Evolutionary conservation across 192 early-diverging fungal genomes (phyloP), one percentile per base, ranked within the genome.

Genomic region (Umbelopsis sp.): DNA sequence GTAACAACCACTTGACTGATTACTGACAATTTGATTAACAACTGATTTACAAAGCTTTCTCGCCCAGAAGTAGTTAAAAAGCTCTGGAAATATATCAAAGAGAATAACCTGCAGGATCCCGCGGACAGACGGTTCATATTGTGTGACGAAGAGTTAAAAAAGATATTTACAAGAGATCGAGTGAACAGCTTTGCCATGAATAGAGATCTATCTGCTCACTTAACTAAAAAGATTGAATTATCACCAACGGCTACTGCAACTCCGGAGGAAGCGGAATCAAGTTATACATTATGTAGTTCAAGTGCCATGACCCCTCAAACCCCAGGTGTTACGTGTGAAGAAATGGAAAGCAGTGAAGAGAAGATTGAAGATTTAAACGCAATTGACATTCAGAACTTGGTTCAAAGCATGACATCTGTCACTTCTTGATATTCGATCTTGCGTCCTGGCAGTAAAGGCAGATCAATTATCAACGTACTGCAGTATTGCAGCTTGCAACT

Each of bases 111-210:
- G 20, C 87, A 89, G 46, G 80, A 84, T 68, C 80, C 84, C n/a
- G 61, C 53, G 47, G 86, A 88, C 66, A 81, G 81, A 47, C 78
- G 87, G 25, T 74, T 50, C 30, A 85, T 89, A 64, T 55, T 83
- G 21, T 85, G 85, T 58, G 88, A 89, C 49, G 73, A 69, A 7
- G 81, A 81, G 37, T 41, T 89, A 35, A 83, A 77, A 64, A 37
- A 66, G 0, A 66, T 89, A 10, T 88, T 89, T 75, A 73, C 73
- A 20, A 51, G 76, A 55, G 80, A 85, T 45, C 25, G 82, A 49
- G 80, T 89, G 44, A 84, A 82, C 64, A 85, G 82, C 37, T 89
- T 89, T 69, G 74, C 77, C 0, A 89, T 89, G 88, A 88, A 87
- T 73, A 85, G 80, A 49, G 76, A 86, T 69, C 68, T 89, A 22